Base-by-base conservation (phyloP, 179 eudicot genomes). In the Spergularia azorica region DNA sequence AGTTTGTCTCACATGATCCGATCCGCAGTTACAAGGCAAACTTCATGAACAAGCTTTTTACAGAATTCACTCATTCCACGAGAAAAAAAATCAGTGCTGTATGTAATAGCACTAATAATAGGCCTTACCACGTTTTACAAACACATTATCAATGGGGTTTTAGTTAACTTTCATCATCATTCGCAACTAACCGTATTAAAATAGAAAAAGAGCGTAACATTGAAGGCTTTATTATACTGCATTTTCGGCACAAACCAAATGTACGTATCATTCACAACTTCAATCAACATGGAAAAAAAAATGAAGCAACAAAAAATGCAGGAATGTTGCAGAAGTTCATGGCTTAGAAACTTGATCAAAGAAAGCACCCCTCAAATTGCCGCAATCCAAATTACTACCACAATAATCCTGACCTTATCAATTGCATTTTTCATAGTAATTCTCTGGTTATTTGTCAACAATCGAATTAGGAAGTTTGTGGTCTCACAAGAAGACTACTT, bases 401-500 rank as follows among this genome's bases (percentile, higher is more conserved):
- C 90, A 32, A 74, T 89, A 61, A 63, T 84, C 81, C 58, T 90
- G 52, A 82, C 85, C 41, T 39, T 92, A 11, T 75, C 84, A 3
- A 56, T 88, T 46, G 76, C 90, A 54, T 77, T 88, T 52, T 80
- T 87, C 10, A 79, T 92, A 8, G n/a, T 90, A 39, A 48, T 88
- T 66, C 82, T 92, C 13, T 90, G 88, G 15, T 51, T 69, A 46
- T 88, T 89, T 73, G 76, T 92, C 75, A 83, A 86, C 17, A 66
- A 64, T 54, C 87, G 82, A 38, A 77, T 84, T 59, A 83, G 70
- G 17, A 86, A 70, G 16, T 72, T 85, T 71, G 2, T 86, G 13
- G 43, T 79, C 51, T 89, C 85, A 0, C 86, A 90, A 41, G 88
- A 92, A 46, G 50, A 79, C 54, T 86, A 86, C 80, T 77, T 79